Base-by-base conservation (phyloP, 2,329 filamentous ascomycete species). In the Shiraia sp. region DNA sequence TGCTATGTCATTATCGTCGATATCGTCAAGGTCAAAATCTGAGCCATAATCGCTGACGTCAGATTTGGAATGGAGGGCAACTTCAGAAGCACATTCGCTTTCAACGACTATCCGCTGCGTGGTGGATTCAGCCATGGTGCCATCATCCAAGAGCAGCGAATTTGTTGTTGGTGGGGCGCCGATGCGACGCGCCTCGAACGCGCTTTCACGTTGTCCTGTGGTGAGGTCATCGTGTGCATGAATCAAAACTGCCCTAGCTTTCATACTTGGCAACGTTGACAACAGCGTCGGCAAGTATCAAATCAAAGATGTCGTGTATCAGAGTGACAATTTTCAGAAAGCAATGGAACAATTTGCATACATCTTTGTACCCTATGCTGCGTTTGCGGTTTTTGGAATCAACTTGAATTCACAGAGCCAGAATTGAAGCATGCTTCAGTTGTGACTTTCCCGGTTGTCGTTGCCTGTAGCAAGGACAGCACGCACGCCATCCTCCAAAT, bases 51-150 rank as follows among this genome's bases (percentile, higher is more conserved):
- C 82, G 64, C 79, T 83, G 45, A 47, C 39, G n/a, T 54, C 40
- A 26, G 49, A 27, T 22, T 53, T 17, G 15, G 52, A 55, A 49
- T 80, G 78, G 3, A 74, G 65, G 6, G 79, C 76, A 51, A 85
- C 76, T 47, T 86, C 82, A 4, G 80, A 82, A 47, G 81, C 83
- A 75, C 85, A 86, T 51, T 85, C 81, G 64, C 79, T 83, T 12
- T 33, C 40, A 24, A 40, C 12, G 15, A 45, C 43, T 15, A 44
- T 48, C 26, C 36, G 36, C 44, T 51, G 42, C 32, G 41, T 42
- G 25, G 38, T 25, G n/a, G 39, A 25, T 26, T 42, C 29, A n/a
- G 50, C 49, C 63, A 66, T 66, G 45, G 41, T 61, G 48, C 53
- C 55, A 57, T 62, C 30, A 47, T 51, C 36, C 19, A n/a, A 3